Percentiles rank a stretch among this genome's conserved stretches.
phyloP scores from a whole-genome alignment of 139 green algal genomes.

The Chlorella sp. region DNA sequence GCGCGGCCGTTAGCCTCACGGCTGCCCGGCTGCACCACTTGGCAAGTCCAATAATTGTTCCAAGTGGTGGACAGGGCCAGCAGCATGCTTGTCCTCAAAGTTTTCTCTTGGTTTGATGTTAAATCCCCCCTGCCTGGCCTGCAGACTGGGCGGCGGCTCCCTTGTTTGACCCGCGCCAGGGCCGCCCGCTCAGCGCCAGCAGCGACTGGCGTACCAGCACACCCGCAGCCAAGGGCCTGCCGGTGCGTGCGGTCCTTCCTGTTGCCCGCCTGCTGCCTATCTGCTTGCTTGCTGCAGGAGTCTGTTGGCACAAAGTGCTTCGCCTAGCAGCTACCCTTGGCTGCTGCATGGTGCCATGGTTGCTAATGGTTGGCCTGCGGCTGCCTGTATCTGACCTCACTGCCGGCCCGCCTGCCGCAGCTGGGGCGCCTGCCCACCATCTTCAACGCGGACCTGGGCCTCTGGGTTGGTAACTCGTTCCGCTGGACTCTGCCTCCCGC shows the following conservation, averaged over 20 bases:
- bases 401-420: background rate
- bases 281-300: too few species aligned
- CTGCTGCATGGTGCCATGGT: too few species aligned
- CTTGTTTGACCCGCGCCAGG: slow-evolving; percentile 64
- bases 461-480: slow-evolving; percentile 73
- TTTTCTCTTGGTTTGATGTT: too few species aligned
- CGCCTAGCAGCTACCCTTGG: background rate
- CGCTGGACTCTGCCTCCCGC: slow-evolving; percentile 62
- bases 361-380: too few species aligned
- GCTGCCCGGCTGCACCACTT: too few species aligned
- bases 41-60: too few species aligned
- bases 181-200: slow-evolving; percentile 14
- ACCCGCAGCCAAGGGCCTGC: background rate
- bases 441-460: slow-evolving; percentile 80
- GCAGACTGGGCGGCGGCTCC: slow-evolving; percentile 58
- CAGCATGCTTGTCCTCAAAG: too few species aligned
- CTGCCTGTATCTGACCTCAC: too few species aligned
- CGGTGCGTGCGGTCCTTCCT: background rate
- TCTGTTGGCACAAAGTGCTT: background rate
- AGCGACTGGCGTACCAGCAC: background rate
- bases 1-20: too few species aligned
- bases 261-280: background rate
- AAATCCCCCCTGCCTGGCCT: background rate
- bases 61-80: too few species aligned
- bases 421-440: slow-evolving; percentile 66